Evolutionary conservation across 352 stramenopile species (phyloP).

Genomic region (Phytophthora colocasiae): DNA sequence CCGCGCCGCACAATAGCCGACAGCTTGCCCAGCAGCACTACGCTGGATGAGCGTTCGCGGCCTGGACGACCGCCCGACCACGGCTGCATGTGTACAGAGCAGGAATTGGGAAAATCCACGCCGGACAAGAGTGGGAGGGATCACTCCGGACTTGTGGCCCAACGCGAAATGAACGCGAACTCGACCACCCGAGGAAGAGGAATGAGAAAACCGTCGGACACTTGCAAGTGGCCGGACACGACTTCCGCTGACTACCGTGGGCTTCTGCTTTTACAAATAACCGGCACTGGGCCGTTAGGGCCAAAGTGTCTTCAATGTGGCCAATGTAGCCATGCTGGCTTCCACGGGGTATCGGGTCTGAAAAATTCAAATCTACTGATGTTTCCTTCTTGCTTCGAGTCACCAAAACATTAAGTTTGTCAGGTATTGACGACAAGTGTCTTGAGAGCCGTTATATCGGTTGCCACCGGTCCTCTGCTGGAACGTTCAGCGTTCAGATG

Average conservation of each 20-base stretch:
- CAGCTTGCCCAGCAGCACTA: conserved; percentile 54
- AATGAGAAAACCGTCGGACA: conserved; percentile 37
- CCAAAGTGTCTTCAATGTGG: conserved; percentile 30
- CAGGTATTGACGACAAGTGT: not conserved
- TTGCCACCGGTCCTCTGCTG: not conserved
- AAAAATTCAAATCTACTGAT: not conserved
- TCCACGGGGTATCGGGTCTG: conserved; percentile 10
- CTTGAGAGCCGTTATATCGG: conserved; percentile 17
- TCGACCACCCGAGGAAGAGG: not conserved
- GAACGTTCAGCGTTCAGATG: conserved; percentile 1
- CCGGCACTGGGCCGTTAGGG: conserved; percentile 18
- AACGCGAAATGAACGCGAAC: not conserved
- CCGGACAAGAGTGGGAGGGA: conserved; percentile 20
- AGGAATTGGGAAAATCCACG: conserved; percentile 1
- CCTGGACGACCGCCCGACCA: conserved; percentile 32
- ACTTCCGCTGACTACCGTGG: conserved; percentile 21
- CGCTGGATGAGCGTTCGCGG: conserved; percentile 51
- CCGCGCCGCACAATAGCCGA: conserved; percentile 58
- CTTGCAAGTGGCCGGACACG: not conserved
- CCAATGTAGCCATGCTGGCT: conserved; percentile 15
- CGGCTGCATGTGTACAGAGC: conserved; percentile 35
- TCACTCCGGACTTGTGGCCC: conserved; percentile 1
- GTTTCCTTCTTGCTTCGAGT: conserved; percentile 13
- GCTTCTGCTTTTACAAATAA: conserved; percentile 9
- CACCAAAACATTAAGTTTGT: conserved; percentile 1